Evolutionary conservation across 2,329 filamentous ascomycete species (phyloP), one percentile per base, ranked within the genome.

Genomic region (Colletotrichum chrysophilum): DNA sequence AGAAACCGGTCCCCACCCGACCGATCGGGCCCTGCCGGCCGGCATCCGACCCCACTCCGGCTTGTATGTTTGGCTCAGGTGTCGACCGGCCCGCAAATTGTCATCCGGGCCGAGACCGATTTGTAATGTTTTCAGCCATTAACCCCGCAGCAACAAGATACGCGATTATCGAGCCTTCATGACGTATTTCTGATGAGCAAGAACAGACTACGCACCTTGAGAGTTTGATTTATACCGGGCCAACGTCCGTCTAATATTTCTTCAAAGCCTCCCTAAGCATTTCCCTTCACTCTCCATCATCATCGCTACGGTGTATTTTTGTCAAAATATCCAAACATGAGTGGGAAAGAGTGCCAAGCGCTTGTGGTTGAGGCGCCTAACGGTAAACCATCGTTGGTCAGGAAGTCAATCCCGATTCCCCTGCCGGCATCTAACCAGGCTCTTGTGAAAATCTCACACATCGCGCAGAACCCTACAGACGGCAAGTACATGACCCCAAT

Each of bases 391-490:
- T 48, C 21, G 2, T 62, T 78, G 32, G 65, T 65, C 7, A 70
- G 71, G 38, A 58, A 71, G 30, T 32, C 26, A 13, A 68, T 78
- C 52, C 30, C 43, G 5, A 16, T 77, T 12, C 77, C 77, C 5
- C 18, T 26, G 18, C 77, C 75, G 3, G 65, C 36, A 13, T 43
- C 66, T 1, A 52, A 81, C 64, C 78, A 82, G 32, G 78, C 78
- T 3, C 69, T 81, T 16, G 80, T 81, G 38, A 80, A 79, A 48
- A 73, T 81, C 5, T 66, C 66, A 14, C 48, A 77, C n/a, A 75
- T 77, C 7, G 80, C 80, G 4, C 80, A 81, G 70, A 82, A 82
- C 55, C 80, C 80, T 12, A 80, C 80, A 13, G 80, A 82, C 32
- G 74, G 80, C 78, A 68, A 30, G 52, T 43, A 13, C 1, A 14